phyloP scores from a whole-genome alignment of 2,329 filamentous ascomycete genomes.

The Diatrype stigma region DNA sequence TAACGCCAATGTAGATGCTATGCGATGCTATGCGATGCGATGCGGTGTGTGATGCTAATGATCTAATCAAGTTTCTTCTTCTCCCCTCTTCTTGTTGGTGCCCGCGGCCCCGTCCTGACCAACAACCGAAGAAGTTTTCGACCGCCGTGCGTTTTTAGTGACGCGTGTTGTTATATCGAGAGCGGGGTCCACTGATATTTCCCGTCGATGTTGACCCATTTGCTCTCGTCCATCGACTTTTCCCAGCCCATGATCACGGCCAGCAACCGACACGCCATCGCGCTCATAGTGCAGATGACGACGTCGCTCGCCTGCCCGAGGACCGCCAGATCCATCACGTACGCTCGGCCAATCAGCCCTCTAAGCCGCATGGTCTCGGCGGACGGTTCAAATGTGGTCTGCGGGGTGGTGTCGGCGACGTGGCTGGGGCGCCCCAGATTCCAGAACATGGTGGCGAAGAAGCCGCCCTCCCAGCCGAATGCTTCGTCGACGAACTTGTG shows the following conservation, averaged over 20 bases:
- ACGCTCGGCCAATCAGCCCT: conserved; percentile 73
- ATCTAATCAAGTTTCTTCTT: no score
- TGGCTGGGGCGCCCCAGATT: conserved; percentile 56
- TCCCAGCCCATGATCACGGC: conserved; percentile 90
- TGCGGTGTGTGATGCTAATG: no score
- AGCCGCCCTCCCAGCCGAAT: conserved; percentile 84
- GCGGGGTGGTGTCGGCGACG: conserved; percentile 27
- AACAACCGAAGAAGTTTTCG: neutral
- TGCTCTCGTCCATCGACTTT: conserved; percentile 51
- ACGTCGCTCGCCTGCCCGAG: conserved; percentile 63
- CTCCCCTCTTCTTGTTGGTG: no score
- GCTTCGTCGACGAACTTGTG: conserved; percentile 69
- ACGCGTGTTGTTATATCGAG: conserved; percentile 6
- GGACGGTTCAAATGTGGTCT: conserved; percentile 33
- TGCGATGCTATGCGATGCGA: no score
- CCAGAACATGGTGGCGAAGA: conserved; percentile 79
- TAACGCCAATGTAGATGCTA: no score
- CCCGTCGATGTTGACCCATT: conserved; percentile 79
- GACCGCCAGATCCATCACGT: conserved; percentile 75
- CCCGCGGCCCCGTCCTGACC: no score
- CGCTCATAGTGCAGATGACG: conserved; percentile 73
- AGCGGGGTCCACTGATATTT: conserved; percentile 57
- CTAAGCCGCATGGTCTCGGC: conserved; percentile 61
- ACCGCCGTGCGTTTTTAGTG: no score
- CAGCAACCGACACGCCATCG: conserved; percentile 67